A percentile compares a stretch with the other conserved stretches of the same genome.
These are phyloP conservation scores for Artemisia tridentata DNA, from an alignment of 129 eudicot species.

Conservation along the genomic window DNA sequence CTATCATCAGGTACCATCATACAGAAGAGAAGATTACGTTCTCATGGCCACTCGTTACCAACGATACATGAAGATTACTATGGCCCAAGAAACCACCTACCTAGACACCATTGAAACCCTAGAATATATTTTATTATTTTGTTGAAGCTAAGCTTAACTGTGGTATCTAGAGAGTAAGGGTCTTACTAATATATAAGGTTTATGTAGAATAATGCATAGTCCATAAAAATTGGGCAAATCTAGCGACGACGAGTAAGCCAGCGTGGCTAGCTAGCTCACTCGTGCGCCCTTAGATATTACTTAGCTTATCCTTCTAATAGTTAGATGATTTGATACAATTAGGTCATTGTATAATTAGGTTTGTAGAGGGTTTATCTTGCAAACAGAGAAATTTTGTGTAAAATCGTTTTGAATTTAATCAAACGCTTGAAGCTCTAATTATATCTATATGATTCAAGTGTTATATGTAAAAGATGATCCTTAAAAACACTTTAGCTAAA, in stretches of 20 bases:
- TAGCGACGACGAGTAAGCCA: too few species aligned
- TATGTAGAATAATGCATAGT: too few species aligned
- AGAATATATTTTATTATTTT: too few species aligned
- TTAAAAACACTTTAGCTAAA: background rate
- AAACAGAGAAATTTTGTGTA: constrained; percentile 2
- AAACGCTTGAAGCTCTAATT: background rate
- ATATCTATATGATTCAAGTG: too few species aligned
- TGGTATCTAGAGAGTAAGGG: too few species aligned
- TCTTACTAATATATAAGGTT: too few species aligned
- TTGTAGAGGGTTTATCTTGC: background rate
- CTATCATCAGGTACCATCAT: constrained; percentile 48
- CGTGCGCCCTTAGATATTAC: background rate
- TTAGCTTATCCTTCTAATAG: background rate
- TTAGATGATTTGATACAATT: background rate
- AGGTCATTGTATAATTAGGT: background rate
- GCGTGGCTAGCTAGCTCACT: constrained; percentile 31
- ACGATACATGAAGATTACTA: constrained; percentile 77
- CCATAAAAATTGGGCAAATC: too few species aligned
- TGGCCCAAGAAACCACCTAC: constrained; percentile 64
- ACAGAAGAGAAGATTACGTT: constrained; percentile 33
- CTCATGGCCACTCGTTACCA: constrained; percentile 53
- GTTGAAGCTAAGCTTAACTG: too few species aligned
- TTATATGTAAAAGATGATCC: too few species aligned
- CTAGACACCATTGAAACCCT: constrained; percentile 44
- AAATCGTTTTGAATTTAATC: background rate